Evolutionary conservation across 2,329 filamentous ascomycete genomes (phyloP).

Genomic region (Penicillium sp.): DNA sequence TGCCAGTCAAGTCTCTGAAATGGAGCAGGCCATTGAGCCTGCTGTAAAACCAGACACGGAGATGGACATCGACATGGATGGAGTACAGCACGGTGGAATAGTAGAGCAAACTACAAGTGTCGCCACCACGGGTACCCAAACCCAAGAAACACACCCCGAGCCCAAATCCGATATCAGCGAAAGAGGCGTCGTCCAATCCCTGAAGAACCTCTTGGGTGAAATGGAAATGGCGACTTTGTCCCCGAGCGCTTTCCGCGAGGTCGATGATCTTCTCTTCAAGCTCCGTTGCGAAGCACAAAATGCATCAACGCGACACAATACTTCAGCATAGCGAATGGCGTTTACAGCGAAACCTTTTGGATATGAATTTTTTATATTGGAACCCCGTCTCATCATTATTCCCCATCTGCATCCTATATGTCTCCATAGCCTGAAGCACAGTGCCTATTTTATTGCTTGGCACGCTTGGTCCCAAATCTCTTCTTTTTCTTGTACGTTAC

Average conservation of each 20-base stretch:
- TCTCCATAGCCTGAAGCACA: slow-evolving; percentile 9
- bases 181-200: slow-evolving; percentile 51
- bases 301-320: slow-evolving; percentile 56
- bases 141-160: slow-evolving; percentile 2
- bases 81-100: not conserved
- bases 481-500: slow-evolving; percentile 1
- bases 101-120: not conserved
- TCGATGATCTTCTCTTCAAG: slow-evolving; percentile 78
- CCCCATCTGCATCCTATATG: slow-evolving; percentile 18
- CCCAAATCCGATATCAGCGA: slow-evolving; percentile 5
- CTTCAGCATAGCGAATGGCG: slow-evolving; percentile 37
- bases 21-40: slow-evolving; percentile 2
- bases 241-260: slow-evolving; percentile 62
- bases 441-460: slow-evolving; percentile 5
- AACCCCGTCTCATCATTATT: slow-evolving; percentile 11
- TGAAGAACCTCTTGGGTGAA: slow-evolving; percentile 57
- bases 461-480: not conserved
- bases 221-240: slow-evolving; percentile 60
- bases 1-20: slow-evolving; percentile 18
- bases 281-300: slow-evolving; percentile 71
- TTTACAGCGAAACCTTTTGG: slow-evolving; percentile 18
- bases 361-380: slow-evolving; percentile 7
- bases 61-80: slow-evolving; percentile 7
- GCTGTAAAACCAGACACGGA: not conserved
- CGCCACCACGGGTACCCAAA: slow-evolving; percentile 17